Evolutionary conservation across 371 early-diverging fungal genomes (phyloP).

Genomic region (Mortierella sp.): DNA sequence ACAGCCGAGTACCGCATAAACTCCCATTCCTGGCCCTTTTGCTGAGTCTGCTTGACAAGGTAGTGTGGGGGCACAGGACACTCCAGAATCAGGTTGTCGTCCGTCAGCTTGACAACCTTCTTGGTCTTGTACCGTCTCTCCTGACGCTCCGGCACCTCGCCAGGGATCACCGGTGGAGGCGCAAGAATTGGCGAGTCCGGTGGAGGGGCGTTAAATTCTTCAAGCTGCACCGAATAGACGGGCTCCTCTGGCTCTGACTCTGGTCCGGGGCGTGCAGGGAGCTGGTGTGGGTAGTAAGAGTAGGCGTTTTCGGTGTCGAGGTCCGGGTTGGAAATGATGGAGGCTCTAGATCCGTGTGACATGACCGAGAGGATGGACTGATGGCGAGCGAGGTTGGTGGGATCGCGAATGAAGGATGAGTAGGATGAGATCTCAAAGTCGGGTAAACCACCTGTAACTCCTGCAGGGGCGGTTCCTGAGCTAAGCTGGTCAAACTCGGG

Average conservation of each 20-base stretch:
- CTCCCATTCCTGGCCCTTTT: constrained; percentile 72
- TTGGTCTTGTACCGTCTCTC: constrained; percentile 59
- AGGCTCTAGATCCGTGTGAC: constrained; percentile 38
- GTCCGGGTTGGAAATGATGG: constrained; percentile 48
- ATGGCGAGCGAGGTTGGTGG: constrained; percentile 34
- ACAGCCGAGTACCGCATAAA: constrained; percentile 82
- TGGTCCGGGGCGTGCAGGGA: constrained; percentile 22
- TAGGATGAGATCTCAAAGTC: constrained; percentile 39
- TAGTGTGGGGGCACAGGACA: constrained; percentile 67
- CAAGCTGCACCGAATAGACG: constrained; percentile 28
- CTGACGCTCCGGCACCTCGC: constrained; percentile 62
- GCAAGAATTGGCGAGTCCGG: constrained; percentile 37
- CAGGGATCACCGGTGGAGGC: constrained; percentile 58
- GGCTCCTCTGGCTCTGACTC: constrained; percentile 26
- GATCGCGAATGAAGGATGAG: constrained; percentile 48
- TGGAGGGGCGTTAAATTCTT: constrained; percentile 33
- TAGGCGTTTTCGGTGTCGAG: constrained; percentile 46
- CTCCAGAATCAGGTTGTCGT: constrained; percentile 68
- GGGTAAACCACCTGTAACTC: not conserved
- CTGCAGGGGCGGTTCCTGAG: constrained; percentile 3
- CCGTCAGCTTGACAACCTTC: constrained; percentile 49
- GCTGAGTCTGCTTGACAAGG: constrained; percentile 52
- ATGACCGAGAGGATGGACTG: constrained; percentile 46
- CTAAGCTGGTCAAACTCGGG: not conserved
- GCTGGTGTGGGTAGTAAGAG: constrained; percentile 48